phyloP scores from a whole-genome alignment of 2,329 filamentous ascomycete species.

The Microcyclospora pomicola region DNA sequence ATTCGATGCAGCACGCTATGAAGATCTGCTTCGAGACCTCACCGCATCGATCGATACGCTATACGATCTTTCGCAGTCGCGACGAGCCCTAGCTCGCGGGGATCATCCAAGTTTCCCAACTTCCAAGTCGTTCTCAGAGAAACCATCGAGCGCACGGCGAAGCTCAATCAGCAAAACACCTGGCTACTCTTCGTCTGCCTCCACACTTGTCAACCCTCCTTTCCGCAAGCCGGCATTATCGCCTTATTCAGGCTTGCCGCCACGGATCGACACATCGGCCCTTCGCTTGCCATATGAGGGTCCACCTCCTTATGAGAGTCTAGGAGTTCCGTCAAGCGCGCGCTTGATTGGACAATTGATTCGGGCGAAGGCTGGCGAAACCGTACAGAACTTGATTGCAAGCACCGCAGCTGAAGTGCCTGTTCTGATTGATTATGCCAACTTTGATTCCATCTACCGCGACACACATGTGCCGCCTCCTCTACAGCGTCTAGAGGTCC shows the following conservation, averaged over 20 bases:
- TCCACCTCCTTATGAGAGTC: conserved; percentile 35
- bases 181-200: conserved; percentile 25
- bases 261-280: conserved; percentile 30
- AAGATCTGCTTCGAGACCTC: conserved; percentile 59
- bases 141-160: conserved; percentile 2
- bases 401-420: conserved; percentile 29
- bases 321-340: conserved; percentile 30
- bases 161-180: conserved; percentile 9
- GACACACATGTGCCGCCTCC: conserved; percentile 34
- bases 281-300: conserved; percentile 33
- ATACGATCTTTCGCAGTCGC: conserved; percentile 59
- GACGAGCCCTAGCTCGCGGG: conserved; percentile 32
- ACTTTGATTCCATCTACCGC: conserved; percentile 34
- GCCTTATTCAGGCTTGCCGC: conserved; percentile 25
- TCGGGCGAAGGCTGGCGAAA: conserved; percentile 15
- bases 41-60: conserved; percentile 68
- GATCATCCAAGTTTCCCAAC: conserved; percentile 22
- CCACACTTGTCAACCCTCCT: conserved; percentile 29
- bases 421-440: conserved; percentile 57
- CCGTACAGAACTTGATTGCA: conserved; percentile 21
- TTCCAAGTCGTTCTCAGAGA: neutral
- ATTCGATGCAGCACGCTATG: conserved; percentile 54
- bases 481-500: conserved; percentile 29
- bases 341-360: conserved; percentile 32
- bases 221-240: conserved; percentile 18